Evolutionary conservation across 306 rosid species (phyloP), one percentile per base, ranked within the genome.

Genomic region (Sophora flavescens): DNA sequence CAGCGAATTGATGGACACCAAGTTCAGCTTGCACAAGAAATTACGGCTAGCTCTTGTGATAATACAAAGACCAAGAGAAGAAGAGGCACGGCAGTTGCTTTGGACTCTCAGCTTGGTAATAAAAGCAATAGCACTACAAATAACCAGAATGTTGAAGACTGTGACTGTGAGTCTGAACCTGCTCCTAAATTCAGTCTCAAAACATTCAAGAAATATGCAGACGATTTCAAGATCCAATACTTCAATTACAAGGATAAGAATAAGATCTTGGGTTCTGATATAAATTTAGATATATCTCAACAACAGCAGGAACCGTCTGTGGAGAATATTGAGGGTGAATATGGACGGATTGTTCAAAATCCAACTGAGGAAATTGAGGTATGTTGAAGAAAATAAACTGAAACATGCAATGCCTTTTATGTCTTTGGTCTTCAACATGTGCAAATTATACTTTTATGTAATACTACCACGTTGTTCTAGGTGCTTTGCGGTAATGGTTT

Each of bases 281-380:
- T 47, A 67, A 79, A 71, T 22, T 70, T 68, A 44, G 60, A 79
- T 45, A 17, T 22, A 66, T 13, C 4, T 59, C 83, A 63, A 80
- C 82, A 72, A 78, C 69, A 78, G 62, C 85, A 87, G 91, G 88
- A 85, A 57, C 96, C 92, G 15, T 82, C 91, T 57, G 88, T 88
- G 67, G 93, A 88, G 79, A 82, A 87, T 83, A 83, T 92, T 69
- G 97, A 92, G 84, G 96, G 90, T 85, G 96, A 90, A 80, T 90
- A 89, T 81, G 78, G 84, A 69, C 91, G 90, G 26, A 90, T 95
- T 72, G 71, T 73, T 81, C 93, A 88, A 80, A 86, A 83, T 78
- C 92, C 97, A 73, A 90, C 96, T 14, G 96, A 92, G 69, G 90
- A 87, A 88, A 90, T 90, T 57, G 92, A 95, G 97, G 99, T 90